A percentile compares a stretch with the other conserved stretches of the same genome.
These are phyloP conservation scores for Arabidopsis arenosa DNA, from an alignment of 345 rosid species.

Conservation along the genomic window DNA sequence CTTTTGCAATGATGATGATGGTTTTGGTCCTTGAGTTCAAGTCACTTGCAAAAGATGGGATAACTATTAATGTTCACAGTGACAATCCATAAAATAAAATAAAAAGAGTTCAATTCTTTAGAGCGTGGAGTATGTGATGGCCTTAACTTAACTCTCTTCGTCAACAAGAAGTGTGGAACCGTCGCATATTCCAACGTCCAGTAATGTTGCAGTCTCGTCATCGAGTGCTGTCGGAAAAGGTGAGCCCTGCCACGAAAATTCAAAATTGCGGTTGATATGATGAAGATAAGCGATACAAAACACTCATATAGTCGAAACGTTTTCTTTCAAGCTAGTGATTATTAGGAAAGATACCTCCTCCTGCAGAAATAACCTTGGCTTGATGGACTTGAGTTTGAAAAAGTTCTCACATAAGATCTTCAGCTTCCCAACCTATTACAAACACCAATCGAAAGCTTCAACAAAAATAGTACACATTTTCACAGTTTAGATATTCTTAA, in stretches of 20 bases:
- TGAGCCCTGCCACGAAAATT: slow-evolving; percentile 59
- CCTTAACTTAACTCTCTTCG: slow-evolving; percentile 53
- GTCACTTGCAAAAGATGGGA: no score
- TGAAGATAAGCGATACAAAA: neutral
- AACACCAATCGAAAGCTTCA: neutral
- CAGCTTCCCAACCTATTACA: slow-evolving; percentile 77
- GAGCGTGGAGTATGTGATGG: no score
- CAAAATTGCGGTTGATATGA: neutral
- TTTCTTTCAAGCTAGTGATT: neutral
- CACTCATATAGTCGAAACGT: neutral
- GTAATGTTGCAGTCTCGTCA: slow-evolving; percentile 73
- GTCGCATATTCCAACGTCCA: slow-evolving; percentile 70
- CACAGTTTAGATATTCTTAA: neutral
- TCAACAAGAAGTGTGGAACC: slow-evolving; percentile 75
- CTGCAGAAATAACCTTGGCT: slow-evolving; percentile 64
- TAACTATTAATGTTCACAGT: no score
- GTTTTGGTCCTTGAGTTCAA: no score
- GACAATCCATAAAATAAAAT: no score
- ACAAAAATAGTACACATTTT: neutral
- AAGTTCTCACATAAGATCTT: slow-evolving; percentile 81
- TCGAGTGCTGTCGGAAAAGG: slow-evolving; percentile 74
- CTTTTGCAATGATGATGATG: neutral
- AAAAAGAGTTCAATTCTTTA: no score
- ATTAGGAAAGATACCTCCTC: slow-evolving; percentile 63
- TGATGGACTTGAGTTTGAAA: slow-evolving; percentile 67